These are phyloP conservation scores for Thermothelomyces thermophilus DNA, from an alignment of 2,329 filamentous ascomycete genomes.

Conservation along the genomic window DNA sequence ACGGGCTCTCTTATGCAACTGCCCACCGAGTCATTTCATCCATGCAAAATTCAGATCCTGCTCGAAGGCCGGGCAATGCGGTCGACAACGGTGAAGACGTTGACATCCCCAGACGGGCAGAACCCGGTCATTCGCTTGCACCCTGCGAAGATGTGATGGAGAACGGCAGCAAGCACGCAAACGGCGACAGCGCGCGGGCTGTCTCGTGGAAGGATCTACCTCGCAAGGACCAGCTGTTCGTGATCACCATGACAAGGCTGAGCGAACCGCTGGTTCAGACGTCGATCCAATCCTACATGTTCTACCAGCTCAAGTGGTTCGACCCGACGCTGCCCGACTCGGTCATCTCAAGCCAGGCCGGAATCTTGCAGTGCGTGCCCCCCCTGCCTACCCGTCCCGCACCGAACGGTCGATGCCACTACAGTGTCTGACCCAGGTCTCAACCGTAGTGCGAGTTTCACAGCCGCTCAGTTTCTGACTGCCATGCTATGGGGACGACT, in stretches of 20 bases:
- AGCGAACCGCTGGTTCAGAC: constrained; percentile 40
- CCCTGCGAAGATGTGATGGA: background rate
- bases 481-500: constrained; percentile 76
- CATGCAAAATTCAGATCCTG: background rate
- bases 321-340: constrained; percentile 47
- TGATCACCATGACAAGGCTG: constrained; percentile 70
- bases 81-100: background rate
- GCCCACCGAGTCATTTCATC: background rate
- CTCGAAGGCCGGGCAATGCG: background rate
- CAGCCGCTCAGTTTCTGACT: constrained; percentile 73
- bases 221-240: constrained; percentile 66
- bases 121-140: background rate
- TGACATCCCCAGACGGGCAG: too few relatives aligned
- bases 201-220: constrained; percentile 69
- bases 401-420: background rate
- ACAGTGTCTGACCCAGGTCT: background rate
- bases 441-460: constrained; percentile 60
- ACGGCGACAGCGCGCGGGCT: constrained; percentile 21
- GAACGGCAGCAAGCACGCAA: background rate
- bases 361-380: constrained; percentile 52
- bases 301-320: constrained; percentile 82
- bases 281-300: constrained; percentile 62
- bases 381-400: background rate
- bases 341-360: constrained; percentile 69
- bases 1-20: background rate